Evolutionary conservation across 371 early-diverging fungal genomes (phyloP), one percentile per base, ranked within the genome.

Genomic region (Mortierella sp.): DNA sequence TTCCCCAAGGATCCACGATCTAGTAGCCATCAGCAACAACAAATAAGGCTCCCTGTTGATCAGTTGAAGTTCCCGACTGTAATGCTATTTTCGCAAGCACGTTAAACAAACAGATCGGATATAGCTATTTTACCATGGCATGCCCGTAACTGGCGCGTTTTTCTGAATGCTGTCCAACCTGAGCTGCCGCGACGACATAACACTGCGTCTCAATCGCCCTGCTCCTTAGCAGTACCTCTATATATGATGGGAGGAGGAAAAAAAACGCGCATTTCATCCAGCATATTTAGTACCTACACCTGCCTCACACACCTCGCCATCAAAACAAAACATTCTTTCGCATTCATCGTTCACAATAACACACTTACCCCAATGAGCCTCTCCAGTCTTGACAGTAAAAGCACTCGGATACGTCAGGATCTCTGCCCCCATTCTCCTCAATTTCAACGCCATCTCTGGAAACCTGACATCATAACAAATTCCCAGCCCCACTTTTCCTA

Each of bases 401-500:
- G 96, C 97, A n/a, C 96, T 95, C 26, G 97, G 97, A 80, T 91
- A 97, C 19, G 96, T 92, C 34, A 97, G 80, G 24, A 96, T 88
- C 65, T 97, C 92, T 8, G 96, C 95, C 0, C 96, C 96, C 26
- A 88, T 87, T 45, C 78, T 81, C 13, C 95, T 88, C 60, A 96
- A 91, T 1, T 81, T 80, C 63, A 92, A 83, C 0, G 95, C 90
- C 73, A 94, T 55, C 75, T 96, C 96, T 0, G 97, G 92, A 84
- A 97, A 97, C 31, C 97, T 91, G 72, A 97, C 70, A 83, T 97
- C 97, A 79, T 97, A 97, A 88, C 97, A 97, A 54, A 90, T 92
- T 28, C 91, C 90, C 9, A 95, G 88, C 0, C 97, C 97, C 19
- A 97, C 80, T 31, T 84, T 86, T 1, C 97, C 97, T 7, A 95